Evolutionary conservation across 768 basidiomycete genomes (phyloP), one percentile per base, ranked within the genome.

Genomic region (Agrocybe chaxingu): DNA sequence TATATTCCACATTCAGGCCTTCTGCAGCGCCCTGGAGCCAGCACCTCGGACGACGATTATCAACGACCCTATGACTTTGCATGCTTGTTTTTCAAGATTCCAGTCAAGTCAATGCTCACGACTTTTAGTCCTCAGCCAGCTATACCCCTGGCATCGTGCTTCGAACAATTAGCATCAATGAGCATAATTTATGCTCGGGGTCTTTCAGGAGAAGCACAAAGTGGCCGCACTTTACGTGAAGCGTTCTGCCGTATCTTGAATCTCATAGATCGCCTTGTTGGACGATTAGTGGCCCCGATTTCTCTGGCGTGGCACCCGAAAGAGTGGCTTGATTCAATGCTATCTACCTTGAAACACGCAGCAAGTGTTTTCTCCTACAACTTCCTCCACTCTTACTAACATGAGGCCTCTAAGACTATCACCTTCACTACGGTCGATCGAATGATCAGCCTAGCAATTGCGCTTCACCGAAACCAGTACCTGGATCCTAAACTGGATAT

Each of bases 351-450:
- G 37, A 73, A 82, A 46, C 66, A 77, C 47, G 79, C 85, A 71
- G 81, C 88, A 48, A 45, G 74, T 24, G 24, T 24, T 24, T 24
- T 24, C 46, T 51, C 34, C 47, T 56, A 35, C 45, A 34, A 29
- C 13, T 54, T 51, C 55, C 45, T 38, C 47, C 54, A 53, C 37
- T 45, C 8, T 36, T 45, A 47, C 52, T 59, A 16, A 44, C 48
- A 11, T 33, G 38, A 19, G 47, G 7, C 12, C 38, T n/a, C 41
- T 24, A 48, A 90, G 87, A 66, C 70, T 12, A 63, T 74, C 7
- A 84, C 79, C n/a, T 94, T 96, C 62, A 73, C 78, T 2, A 68
- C 79, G 7, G 76, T 89, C 4, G 88, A 93, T 53, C 75, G 78
- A n/a, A 64, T 80, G 12, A 71, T 89, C 11, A 75, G 77, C 13